Evolutionary conservation across 345 rosid species (phyloP), one percentile per base, ranked within the genome.

Genomic region (Anacardium occidentale): DNA sequence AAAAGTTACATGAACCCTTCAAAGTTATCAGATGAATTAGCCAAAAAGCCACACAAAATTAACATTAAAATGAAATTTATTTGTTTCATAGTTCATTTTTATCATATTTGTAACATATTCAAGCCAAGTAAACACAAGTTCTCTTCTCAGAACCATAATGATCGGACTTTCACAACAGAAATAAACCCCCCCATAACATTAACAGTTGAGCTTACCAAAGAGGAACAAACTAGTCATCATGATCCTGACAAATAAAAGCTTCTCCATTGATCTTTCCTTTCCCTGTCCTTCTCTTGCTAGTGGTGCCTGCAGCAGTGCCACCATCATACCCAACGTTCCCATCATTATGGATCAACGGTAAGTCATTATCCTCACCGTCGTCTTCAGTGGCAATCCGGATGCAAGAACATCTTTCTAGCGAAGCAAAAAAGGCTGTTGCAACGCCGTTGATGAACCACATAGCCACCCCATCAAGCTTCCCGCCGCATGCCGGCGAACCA

Each of bases 371-470:
- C 42, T 83, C 92, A 0, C 69, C 80, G 15, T 86, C 92, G 17
- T 86, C 92, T 29, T 52, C 80, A 1, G 92, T 86, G 26, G 83
- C 80, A 48, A 88, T 86, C 5, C 86, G 85, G 80, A 88, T 82
- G 81, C 92, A 88, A 29, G 88, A 88, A 40, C 90, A 86, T 7
- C 87, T 77, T 26, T 88, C 88, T 5, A 88, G 48, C 14, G 92
- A 88, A 29, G 87, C 88, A n/a, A 88, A 88, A 56, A 88, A 88
- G 0, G 92, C 92, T 5, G 76, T 44, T 1, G 88, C 79, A 9
- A 88, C 78, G 0, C 92, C 90, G 37, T 86, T 86, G 64, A 84
- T 71, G 78, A 88, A 62, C 92, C 92, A 88, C 84, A 82, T 82
- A 10, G 88, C 90, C 55, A 88, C 82, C 44, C 90, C 87, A 50